Evolutionary conservation across 2,329 filamentous ascomycete species (phyloP), one percentile per base, ranked within the genome.

Genomic region (Aspergillus carbonarius): DNA sequence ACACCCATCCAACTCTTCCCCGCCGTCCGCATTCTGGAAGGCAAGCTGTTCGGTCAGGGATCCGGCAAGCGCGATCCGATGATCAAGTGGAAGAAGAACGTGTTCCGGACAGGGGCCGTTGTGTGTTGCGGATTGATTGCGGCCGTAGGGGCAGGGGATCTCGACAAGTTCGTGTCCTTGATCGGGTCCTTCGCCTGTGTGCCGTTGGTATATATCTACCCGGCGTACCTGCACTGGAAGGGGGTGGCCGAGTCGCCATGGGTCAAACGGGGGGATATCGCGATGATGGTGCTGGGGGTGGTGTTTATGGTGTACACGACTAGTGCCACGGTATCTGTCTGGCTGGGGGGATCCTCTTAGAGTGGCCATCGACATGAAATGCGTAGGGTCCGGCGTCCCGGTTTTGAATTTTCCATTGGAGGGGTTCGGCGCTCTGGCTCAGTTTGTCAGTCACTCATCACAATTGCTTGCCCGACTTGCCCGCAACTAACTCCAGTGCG

Each of bases 11-110:
- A 98, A 72, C 92, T 98, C 65, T 98, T 97, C 81, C 93, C 93
- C 0, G 93, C 93, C 30, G 96, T 98, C 68, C 89, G 92, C 70
- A 98, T 98, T 69, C 91, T 90, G 8, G 92, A 95, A 76, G 96
- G 95, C 67, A 91, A 91, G 62, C 81, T 97, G 7, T 98, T 97
- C 73, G 95, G 90, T 18, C 83, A 88, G 69, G 96, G 90, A 58
- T 90, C 44, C 83, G 92, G 93, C 65, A 97, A 98, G 77, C 96
- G 96, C 78, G 96, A 97, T 71, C 91, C 91, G 0, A 93, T 90
- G 72, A 96, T 97, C 81, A 98, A 98, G 80, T 98, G 93, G 93
- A 91, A 96, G 82, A 98, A 98, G 86, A 98, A 98, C 68, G 79
- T 89, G 23, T 98, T 96, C 79, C 88, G 93, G 57, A 97, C 96